Conservation (phyloP, 2,329 filamentous ascomycete species). For the Albifimbria verrucaria region DNA sequence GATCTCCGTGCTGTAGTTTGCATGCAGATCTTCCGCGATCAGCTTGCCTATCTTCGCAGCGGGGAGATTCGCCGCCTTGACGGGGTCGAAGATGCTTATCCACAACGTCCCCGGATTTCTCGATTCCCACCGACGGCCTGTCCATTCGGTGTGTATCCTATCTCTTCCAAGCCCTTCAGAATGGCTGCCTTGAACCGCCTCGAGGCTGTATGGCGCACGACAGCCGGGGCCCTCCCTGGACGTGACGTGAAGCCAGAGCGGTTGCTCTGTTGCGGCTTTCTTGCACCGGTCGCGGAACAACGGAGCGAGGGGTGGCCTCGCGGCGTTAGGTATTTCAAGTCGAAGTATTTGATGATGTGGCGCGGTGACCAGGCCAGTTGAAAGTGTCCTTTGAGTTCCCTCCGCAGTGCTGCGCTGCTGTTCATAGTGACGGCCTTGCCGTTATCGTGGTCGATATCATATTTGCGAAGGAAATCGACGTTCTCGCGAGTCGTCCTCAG, state of each 20-base stretch:
- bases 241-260: constrained; percentile 29
- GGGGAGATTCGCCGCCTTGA: constrained; percentile 11
- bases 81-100: constrained; percentile 15
- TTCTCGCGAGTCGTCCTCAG: constrained; percentile 23
- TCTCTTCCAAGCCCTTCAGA: constrained; percentile 20
- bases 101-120: constrained; percentile 22
- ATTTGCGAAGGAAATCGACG: constrained; percentile 2
- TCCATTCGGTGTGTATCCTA: constrained; percentile 18
- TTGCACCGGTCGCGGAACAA: constrained; percentile 22
- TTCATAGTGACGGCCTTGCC: constrained; percentile 12
- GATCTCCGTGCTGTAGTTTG: constrained; percentile 2
- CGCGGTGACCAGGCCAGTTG: constrained; percentile 20
- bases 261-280: constrained; percentile 19
- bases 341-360: constrained; percentile 29
- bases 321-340: constrained; percentile 28
- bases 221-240: constrained; percentile 7
- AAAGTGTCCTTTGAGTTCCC: constrained; percentile 14
- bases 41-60: constrained; percentile 15
- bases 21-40: constrained; percentile 13
- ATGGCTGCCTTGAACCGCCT: constrained; percentile 22
- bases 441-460: constrained; percentile 20
- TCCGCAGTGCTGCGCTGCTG: constrained; percentile 6
- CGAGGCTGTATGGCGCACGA: constrained; percentile 22
- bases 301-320: constrained; percentile 28
- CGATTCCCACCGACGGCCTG: background rate